These are phyloP conservation scores for Euptelea pleiosperma DNA, from an alignment of 164 flowering plant species.

Conservation along the genomic window DNA sequence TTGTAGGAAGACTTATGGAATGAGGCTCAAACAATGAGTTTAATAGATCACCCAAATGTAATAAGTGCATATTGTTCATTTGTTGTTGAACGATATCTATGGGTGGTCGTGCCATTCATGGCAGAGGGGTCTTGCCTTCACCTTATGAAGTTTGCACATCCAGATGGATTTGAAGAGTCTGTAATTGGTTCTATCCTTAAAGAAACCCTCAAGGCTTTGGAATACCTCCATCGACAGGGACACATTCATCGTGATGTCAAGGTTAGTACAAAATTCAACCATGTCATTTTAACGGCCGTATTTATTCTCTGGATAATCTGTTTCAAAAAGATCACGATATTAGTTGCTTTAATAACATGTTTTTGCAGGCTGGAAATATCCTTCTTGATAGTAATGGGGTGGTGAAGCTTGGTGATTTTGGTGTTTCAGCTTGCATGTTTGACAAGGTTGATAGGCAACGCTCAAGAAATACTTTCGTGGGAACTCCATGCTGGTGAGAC, in stretches of 20 bases:
- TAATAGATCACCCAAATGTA: conserved; percentile 95
- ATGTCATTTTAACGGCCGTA: not conserved
- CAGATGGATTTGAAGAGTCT: conserved; percentile 91
- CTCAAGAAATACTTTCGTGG: conserved; percentile 91
- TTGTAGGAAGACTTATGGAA: conserved; percentile 82
- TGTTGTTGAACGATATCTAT: conserved; percentile 77
- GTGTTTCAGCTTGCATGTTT: conserved; percentile 97
- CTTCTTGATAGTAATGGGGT: conserved; percentile 73
- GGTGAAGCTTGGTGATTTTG: conserved; percentile 96
- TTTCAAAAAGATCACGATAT: not conserved
- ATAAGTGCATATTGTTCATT: conserved; percentile 84
- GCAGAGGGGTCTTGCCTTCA: conserved; percentile 98
- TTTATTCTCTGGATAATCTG: not conserved
- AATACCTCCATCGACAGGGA: conserved; percentile 91
- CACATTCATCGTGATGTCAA: conserved; percentile 98
- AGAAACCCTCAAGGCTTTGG: conserved; percentile 93
- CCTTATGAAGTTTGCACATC: conserved; percentile 87
- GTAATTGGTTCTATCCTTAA: conserved; percentile 79
- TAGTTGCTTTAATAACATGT: conserved; percentile 8
- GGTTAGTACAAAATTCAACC: conserved; percentile 33
- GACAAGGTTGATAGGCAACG: conserved; percentile 93
- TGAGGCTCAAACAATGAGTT: conserved; percentile 97
- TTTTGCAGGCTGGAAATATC: conserved; percentile 90
- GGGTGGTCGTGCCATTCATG: conserved; percentile 99
- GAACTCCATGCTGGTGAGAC: conserved; percentile 97